phyloP scores from a whole-genome alignment of 805 yeast species.

The Lipomyces kockii region DNA sequence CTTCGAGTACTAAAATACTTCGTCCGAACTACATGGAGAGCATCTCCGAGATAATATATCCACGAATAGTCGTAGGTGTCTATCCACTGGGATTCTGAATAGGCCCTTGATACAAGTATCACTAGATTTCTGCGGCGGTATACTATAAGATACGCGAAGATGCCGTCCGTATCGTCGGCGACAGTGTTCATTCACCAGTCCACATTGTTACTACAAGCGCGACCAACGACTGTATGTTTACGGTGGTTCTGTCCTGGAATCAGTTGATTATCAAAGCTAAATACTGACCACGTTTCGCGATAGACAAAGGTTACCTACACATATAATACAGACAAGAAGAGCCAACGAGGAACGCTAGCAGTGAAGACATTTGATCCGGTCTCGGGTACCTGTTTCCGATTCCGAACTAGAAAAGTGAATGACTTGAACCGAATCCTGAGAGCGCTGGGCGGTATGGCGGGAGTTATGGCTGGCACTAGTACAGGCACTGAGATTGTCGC shows the following conservation, averaged over 20 bases:
- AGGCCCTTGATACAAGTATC: not conserved
- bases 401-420: constrained; percentile 63
- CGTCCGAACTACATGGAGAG: too few species aligned
- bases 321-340: constrained; percentile 41
- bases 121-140: not conserved
- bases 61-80: not conserved
- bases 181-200: constrained; percentile 49
- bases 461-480: constrained; percentile 43
- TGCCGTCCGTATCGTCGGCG: constrained; percentile 32
- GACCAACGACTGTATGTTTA: constrained; percentile 48
- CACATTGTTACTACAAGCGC: constrained; percentile 50
- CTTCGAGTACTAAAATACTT: too few species aligned
- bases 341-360: constrained; percentile 41
- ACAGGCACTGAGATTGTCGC: constrained; percentile 22
- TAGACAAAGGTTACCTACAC: constrained; percentile 46
- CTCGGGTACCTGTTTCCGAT: constrained; percentile 64
- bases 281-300: not conserved
- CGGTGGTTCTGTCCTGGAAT: not conserved
- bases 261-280: not conserved
- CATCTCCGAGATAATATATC: not conserved
- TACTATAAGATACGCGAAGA: not conserved
- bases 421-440: constrained; percentile 75
- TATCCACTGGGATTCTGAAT: not conserved
- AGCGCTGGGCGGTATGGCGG: constrained; percentile 57
- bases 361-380: constrained; percentile 71